phyloP scores from a whole-genome alignment of 2,329 filamentous ascomycete species.

The Raffaelea deltoideospora region DNA sequence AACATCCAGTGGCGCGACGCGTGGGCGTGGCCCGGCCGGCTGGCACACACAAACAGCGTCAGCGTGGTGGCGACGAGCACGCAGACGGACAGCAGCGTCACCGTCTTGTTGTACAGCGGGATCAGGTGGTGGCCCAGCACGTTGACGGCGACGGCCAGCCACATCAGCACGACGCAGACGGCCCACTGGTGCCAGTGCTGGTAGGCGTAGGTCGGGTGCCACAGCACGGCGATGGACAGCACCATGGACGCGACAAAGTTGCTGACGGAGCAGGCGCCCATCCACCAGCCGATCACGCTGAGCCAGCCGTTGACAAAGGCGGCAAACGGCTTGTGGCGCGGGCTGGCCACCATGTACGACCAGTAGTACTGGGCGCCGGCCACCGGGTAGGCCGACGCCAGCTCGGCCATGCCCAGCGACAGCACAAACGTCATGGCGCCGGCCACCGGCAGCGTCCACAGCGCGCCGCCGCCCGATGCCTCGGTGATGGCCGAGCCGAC shows the following conservation, averaged over 20 bases:
- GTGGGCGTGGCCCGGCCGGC: conserved; percentile 1
- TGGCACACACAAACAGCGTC: conserved; percentile 21
- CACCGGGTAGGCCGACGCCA: conserved; percentile 14
- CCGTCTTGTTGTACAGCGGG: conserved; percentile 5
- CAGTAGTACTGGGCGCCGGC: conserved; percentile 27
- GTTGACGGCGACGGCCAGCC: conserved; percentile 4
- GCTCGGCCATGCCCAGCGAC: conserved; percentile 12
- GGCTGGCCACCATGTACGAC: conserved; percentile 14
- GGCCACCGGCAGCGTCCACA: conserved; percentile 14
- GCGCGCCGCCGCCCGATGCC: conserved; percentile 11
- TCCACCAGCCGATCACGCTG: conserved; percentile 7
- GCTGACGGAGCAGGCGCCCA: conserved; percentile 5
- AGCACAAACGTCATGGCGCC: conserved; percentile 14
- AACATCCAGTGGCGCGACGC: conserved; percentile 5
- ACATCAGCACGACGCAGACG: conserved; percentile 3
- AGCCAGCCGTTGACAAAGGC: conserved; percentile 11
- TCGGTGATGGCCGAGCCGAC: conserved; percentile 15
- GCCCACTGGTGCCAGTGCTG: conserved; percentile 5
- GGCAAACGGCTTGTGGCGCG: conserved; percentile 11
- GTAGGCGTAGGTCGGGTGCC: conserved; percentile 4
- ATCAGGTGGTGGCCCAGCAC: conserved; percentile 4
- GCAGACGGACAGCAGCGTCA: conserved; percentile 24
- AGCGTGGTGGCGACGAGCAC: conserved; percentile 45
- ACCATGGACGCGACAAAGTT: conserved; percentile 7
- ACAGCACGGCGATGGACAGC: conserved; percentile 4